phyloP scores from a whole-genome alignment of 139 green algal species.

The Microglena sp. region DNA sequence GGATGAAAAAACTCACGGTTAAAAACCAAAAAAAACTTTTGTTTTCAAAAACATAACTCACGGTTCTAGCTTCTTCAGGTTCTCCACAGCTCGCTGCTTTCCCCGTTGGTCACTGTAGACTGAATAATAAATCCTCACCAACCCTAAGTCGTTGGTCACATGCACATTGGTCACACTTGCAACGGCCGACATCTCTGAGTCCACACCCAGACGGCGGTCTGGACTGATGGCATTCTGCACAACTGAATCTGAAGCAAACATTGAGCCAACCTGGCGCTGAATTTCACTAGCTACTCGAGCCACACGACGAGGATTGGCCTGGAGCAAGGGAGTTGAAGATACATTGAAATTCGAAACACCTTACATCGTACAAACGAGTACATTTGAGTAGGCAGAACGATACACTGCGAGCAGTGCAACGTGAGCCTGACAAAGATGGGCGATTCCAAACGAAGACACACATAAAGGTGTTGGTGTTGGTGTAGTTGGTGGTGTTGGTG shows the following conservation, averaged over 20 bases:
- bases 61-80: conserved; percentile 58
- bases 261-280: conserved; percentile 69
- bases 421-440: too few relatives aligned
- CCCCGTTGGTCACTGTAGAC: conserved; percentile 49
- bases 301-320: conserved; percentile 78
- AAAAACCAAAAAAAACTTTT: not conserved
- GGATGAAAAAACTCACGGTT: too few relatives aligned
- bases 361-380: too few relatives aligned
- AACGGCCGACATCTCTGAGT: conserved; percentile 53
- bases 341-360: too few relatives aligned
- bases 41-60: conserved; percentile 20
- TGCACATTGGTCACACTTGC: conserved; percentile 75
- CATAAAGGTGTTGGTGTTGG: too few relatives aligned
- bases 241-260: conserved; percentile 64
- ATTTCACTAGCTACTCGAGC: conserved; percentile 79
- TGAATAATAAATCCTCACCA: conserved; percentile 49
- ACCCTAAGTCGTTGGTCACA: conserved; percentile 75
- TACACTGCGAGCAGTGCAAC: too few relatives aligned
- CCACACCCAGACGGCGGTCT: conserved; percentile 46
- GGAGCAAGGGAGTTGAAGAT: conserved; percentile 13
- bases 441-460: too few relatives aligned
- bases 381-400: too few relatives aligned
- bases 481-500: too few relatives aligned
- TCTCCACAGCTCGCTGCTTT: conserved; percentile 59
- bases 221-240: conserved; percentile 67